These are phyloP conservation scores for Aschersonia sp. DNA, from an alignment of 2,329 filamentous ascomycete species.

Conservation along the genomic window DNA sequence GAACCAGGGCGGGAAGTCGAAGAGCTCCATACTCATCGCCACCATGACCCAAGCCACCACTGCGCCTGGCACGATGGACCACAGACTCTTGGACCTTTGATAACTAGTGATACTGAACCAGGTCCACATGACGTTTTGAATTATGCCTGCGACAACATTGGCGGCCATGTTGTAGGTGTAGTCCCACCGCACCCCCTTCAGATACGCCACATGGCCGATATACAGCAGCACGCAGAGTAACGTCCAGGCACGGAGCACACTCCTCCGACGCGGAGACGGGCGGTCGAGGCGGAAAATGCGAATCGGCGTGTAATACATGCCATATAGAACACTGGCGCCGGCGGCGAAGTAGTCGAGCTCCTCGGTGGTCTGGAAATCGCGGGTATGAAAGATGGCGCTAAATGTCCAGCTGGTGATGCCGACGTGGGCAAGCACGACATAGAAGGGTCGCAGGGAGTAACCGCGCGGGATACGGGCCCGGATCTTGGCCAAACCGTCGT, in stretches of 20 bases:
- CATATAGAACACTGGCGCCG: constrained; percentile 79
- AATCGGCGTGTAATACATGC: constrained; percentile 72
- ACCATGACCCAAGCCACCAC: constrained; percentile 84
- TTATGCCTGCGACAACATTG: constrained; percentile 68
- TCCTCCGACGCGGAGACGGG: constrained; percentile 21
- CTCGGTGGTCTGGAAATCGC: constrained; percentile 77
- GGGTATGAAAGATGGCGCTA: constrained; percentile 82
- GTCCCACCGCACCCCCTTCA: constrained; percentile 79
- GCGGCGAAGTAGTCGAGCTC: constrained; percentile 94
- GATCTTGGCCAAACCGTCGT: constrained; percentile 58
- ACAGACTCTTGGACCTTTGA: constrained; percentile 52
- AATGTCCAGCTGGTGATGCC: constrained; percentile 76
- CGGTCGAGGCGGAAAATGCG: constrained; percentile 72
- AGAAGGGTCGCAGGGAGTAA: constrained; percentile 70
- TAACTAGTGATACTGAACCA: constrained; percentile 70
- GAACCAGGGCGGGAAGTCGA: constrained; percentile 79
- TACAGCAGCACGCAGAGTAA: constrained; percentile 58
- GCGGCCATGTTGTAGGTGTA: constrained; percentile 98
- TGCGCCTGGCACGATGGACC: constrained; percentile 81
- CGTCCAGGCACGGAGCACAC: constrained; percentile 62
- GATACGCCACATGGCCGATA: constrained; percentile 61
- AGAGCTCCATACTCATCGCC: constrained; percentile 88
- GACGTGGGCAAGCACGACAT: constrained; percentile 64
- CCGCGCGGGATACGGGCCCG: constrained; percentile 52
- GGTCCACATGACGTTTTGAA: constrained; percentile 75